Percentiles rank a stretch among this genome's conserved stretches.
Evolutionary conservation across 495 filamentous ascomycete genomes (phyloP).

Genomic region (Neurospora tetrasperma): DNA sequence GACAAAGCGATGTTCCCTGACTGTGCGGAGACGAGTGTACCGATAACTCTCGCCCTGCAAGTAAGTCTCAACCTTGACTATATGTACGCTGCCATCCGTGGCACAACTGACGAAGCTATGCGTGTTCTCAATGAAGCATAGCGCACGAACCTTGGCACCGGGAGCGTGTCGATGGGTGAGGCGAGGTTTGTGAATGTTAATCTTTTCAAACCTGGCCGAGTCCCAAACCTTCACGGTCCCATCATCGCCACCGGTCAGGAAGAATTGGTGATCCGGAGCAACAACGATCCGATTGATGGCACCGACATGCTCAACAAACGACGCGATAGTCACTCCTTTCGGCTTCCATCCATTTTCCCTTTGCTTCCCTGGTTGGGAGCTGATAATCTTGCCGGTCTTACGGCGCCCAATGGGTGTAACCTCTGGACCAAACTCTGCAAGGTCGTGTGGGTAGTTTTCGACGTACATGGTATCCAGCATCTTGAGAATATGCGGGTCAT

Average conservation of each 20-base stretch:
- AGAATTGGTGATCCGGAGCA: constrained; percentile 89
- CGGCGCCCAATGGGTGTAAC: constrained; percentile 61
- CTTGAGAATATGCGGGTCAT: constrained; percentile 76
- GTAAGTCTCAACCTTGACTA: constrained; percentile 74
- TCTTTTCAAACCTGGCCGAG: constrained; percentile 75
- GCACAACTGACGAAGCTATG: constrained; percentile 86
- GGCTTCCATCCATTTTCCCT: constrained; percentile 65
- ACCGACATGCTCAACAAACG: constrained; percentile 77
- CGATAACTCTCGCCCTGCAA: constrained; percentile 47
- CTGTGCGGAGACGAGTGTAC: constrained; percentile 65
- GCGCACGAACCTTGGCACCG: constrained; percentile 61
- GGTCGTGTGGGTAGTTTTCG: constrained; percentile 80
- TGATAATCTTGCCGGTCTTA: constrained; percentile 45
- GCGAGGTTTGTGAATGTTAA: constrained; percentile 75
- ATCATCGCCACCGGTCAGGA: constrained; percentile 88
- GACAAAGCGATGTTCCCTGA: constrained; percentile 74
- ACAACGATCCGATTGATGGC: constrained; percentile 74
- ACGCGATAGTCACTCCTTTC: constrained; percentile 70
- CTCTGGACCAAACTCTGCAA: constrained; percentile 67
- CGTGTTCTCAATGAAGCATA: constrained; percentile 89
- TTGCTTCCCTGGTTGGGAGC: constrained; percentile 27
- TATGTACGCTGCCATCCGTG: constrained; percentile 81
- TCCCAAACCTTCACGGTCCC: constrained; percentile 93
- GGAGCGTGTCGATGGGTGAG: constrained; percentile 69
- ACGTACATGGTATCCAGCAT: constrained; percentile 83